Evolutionary conservation across 257 asterid species (phyloP).

Genomic region (Nicotiana noctiflora): DNA sequence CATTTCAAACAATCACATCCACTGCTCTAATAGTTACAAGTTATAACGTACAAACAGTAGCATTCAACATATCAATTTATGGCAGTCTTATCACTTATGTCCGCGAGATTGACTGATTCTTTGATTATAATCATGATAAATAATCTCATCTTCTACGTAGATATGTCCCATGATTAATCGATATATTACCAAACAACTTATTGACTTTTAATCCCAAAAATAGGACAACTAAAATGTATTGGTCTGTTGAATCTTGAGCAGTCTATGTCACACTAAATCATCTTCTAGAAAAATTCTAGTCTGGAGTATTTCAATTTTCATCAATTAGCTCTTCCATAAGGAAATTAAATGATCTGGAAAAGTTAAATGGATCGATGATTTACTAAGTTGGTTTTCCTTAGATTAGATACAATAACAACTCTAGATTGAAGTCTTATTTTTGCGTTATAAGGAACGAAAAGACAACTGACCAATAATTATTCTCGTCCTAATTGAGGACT

Average conservation of each 20-base stretch:
- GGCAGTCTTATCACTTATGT: no score
- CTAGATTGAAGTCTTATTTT: background rate
- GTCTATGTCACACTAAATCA: background rate
- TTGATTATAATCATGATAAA: no score
- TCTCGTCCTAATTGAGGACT: background rate
- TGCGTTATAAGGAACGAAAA: background rate
- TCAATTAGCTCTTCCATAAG: background rate
- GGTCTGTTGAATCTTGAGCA: background rate
- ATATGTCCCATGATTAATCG: background rate
- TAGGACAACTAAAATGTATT: background rate
- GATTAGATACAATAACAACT: background rate
- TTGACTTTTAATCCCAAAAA: background rate
- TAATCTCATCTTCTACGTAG: no score
- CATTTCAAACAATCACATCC: no score
- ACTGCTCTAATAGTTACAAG: no score
- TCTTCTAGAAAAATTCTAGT: background rate
- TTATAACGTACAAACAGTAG: no score
- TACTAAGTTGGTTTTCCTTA: no score
- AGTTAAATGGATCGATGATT: no score
- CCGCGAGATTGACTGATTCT: no score
- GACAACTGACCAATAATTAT: background rate
- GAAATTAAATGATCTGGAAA: background rate
- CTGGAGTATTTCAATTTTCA: background rate
- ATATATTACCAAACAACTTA: background rate
- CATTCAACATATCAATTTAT: no score